These are phyloP conservation scores for Trichoderma asperelloides DNA, from an alignment of 495 filamentous ascomycete genomes.

Conservation along the genomic window DNA sequence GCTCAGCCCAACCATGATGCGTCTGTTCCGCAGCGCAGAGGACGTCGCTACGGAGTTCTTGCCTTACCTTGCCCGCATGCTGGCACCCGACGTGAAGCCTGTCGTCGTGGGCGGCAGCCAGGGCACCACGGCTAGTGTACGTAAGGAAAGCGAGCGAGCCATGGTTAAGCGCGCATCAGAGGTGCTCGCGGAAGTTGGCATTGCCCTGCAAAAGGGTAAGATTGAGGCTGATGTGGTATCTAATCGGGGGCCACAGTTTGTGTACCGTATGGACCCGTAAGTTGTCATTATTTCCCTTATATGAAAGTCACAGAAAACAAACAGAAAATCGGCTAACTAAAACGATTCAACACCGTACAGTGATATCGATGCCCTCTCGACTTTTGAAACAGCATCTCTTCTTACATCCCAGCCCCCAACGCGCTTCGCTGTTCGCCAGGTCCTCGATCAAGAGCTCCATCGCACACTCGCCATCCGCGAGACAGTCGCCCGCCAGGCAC, in stretches of 20 bases:
- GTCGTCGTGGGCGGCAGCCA: slow-evolving; percentile 74
- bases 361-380: slow-evolving; percentile 57
- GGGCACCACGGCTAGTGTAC: slow-evolving; percentile 65
- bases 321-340: neutral
- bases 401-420: slow-evolving; percentile 53
- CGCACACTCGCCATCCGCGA: slow-evolving; percentile 56
- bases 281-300: slow-evolving; percentile 16
- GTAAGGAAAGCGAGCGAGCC: slow-evolving; percentile 71
- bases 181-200: slow-evolving; percentile 68
- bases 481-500: slow-evolving; percentile 46
- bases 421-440: slow-evolving; percentile 82
- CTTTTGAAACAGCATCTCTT: slow-evolving; percentile 47
- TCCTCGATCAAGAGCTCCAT: slow-evolving; percentile 79
- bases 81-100: slow-evolving; percentile 84
- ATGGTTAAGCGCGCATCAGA: slow-evolving; percentile 71
- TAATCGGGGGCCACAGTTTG: slow-evolving; percentile 54
- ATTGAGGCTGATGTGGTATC: slow-evolving; percentile 51
- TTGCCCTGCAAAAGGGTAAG: slow-evolving; percentile 72
- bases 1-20: slow-evolving; percentile 53
- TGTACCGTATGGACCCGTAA: slow-evolving; percentile 93
- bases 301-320: no score
- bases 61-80: slow-evolving; percentile 70
- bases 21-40: slow-evolving; percentile 68
- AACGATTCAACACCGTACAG: slow-evolving; percentile 10
- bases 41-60: slow-evolving; percentile 71